phyloP scores from a whole-genome alignment of 768 basidiomycete species.

The Kwoniella sp. region DNA sequence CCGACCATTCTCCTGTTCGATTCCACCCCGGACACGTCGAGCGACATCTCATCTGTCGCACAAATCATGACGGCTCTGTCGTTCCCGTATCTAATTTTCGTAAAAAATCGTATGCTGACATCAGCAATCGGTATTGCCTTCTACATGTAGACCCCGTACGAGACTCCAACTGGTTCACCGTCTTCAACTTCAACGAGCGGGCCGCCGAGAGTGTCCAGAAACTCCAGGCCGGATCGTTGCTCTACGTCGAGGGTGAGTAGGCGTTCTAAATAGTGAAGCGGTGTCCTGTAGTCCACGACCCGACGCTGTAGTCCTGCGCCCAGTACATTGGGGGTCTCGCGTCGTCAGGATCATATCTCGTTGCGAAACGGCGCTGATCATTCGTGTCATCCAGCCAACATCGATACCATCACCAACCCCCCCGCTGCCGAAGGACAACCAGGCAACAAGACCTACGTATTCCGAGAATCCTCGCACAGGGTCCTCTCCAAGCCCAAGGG shows the following conservation, averaged over 20 bases:
- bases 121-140: too few species aligned
- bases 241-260: constrained; percentile 31
- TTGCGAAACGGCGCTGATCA: too few species aligned
- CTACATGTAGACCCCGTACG: constrained; percentile 23
- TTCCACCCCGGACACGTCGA: too few species aligned
- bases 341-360: not conserved
- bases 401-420: constrained; percentile 24
- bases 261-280: too few species aligned
- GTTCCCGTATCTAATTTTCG: too few species aligned
- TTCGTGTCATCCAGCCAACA: too few species aligned
- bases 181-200: constrained; percentile 25
- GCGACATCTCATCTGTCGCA: not conserved
- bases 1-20: too few species aligned
- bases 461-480: constrained; percentile 23
- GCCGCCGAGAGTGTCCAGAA: constrained; percentile 19
- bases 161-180: constrained; percentile 32
- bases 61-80: too few species aligned
- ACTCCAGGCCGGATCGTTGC: constrained; percentile 24
- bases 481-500: constrained; percentile 23
- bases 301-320: too few species aligned
- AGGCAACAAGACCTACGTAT: constrained; percentile 20
- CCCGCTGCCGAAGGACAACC: constrained; percentile 16
- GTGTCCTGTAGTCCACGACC: too few species aligned
- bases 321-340: not conserved
- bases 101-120: not conserved